Evolutionary conservation across 805 yeast genomes (phyloP).

Genomic region (Wickerhamomyces bisporus): DNA sequence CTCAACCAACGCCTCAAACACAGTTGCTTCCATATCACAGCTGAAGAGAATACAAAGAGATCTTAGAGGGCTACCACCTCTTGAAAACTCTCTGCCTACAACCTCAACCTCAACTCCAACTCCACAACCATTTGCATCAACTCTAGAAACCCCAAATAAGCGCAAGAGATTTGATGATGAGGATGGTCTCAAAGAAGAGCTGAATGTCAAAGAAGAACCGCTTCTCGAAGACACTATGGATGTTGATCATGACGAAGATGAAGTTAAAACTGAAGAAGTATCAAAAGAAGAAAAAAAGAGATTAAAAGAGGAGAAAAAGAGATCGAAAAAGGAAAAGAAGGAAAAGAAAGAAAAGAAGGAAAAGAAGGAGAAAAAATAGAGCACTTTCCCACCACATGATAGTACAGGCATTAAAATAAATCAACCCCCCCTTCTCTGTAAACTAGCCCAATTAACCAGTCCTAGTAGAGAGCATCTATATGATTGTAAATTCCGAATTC

Average conservation of each 20-base stretch:
- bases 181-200: not conserved
- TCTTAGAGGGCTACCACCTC: conserved; percentile 75
- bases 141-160: conserved; percentile 7
- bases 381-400: too few relatives aligned
- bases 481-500: not conserved
- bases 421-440: too few relatives aligned
- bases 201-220: conserved; percentile 1
- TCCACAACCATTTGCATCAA: conserved; percentile 3
- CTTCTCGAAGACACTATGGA: not conserved
- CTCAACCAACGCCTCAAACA: conserved; percentile 19
- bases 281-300: conserved; percentile 12
- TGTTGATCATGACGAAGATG: not conserved
- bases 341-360: conserved; percentile 6
- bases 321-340: conserved; percentile 13
- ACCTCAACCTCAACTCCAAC: conserved; percentile 7
- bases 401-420: too few relatives aligned
- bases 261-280: not conserved
- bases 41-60: conserved; percentile 71
- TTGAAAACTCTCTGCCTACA: conserved; percentile 14
- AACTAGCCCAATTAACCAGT: too few relatives aligned
- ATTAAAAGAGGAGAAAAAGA: conserved; percentile 11
- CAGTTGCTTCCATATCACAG: conserved; percentile 42
- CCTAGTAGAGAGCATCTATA: not conserved
- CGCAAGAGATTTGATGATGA: conserved; percentile 17
- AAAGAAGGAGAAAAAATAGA: not conserved